Evolutionary conservation across 2,329 filamentous ascomycete genomes (phyloP).

Genomic region (Curvularia spicifera): DNA sequence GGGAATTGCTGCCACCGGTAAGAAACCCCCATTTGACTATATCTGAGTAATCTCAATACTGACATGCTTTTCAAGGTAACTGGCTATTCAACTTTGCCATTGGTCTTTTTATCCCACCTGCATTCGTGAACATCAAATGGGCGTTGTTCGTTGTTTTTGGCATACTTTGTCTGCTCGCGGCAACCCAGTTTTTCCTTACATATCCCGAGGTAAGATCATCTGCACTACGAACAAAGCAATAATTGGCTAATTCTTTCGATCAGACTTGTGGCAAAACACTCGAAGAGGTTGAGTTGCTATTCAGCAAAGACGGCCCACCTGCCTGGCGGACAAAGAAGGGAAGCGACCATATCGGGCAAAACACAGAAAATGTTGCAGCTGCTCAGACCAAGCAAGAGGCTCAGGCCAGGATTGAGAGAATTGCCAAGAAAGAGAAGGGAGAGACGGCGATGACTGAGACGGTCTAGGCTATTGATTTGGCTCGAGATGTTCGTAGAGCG

Average conservation of each 20-base stretch:
- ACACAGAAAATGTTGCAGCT: constrained; percentile 32
- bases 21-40: neutral
- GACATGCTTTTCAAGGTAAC: constrained; percentile 51
- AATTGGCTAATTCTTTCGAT: neutral
- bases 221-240: neutral
- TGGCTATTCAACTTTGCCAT: constrained; percentile 67
- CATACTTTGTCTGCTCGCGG: constrained; percentile 71
- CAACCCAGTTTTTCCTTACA: constrained; percentile 70
- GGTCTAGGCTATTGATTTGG: constrained; percentile 3
- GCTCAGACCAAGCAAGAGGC: constrained; percentile 36
- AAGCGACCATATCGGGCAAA: constrained; percentile 31
- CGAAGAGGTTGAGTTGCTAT: constrained; percentile 78
- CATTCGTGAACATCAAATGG: constrained; percentile 64
- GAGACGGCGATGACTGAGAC: constrained; percentile 13
- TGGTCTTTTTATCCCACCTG: constrained; percentile 61
- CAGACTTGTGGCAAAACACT: constrained; percentile 73
- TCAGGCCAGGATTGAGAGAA: constrained; percentile 29
- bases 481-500: too few species aligned
- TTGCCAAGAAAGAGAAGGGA: constrained; percentile 29
- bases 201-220: constrained; percentile 60
- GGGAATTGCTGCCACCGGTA: constrained; percentile 67
- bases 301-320: constrained; percentile 59
- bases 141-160: constrained; percentile 77
- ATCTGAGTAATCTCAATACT: constrained; percentile 35
- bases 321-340: constrained; percentile 61